Evolutionary conservation across 768 basidiomycete species (phyloP), one percentile per base, ranked within the genome.

Genomic region (Lactarius akahatsu): DNA sequence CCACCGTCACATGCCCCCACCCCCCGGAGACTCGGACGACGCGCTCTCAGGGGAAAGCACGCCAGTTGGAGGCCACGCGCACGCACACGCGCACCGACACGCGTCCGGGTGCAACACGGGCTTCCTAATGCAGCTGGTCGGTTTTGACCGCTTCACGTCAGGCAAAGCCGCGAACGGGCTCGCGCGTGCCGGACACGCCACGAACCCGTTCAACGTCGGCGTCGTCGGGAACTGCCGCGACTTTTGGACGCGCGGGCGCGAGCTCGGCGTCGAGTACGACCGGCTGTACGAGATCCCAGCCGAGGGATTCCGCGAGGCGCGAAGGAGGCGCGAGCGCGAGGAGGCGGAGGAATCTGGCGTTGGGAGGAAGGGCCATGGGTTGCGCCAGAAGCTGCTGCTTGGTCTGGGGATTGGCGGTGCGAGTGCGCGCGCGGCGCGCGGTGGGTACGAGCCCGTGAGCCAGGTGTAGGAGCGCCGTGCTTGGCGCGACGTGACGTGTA

Each of bases 181-280:
- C 63, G 85, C 88, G 57, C 81, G 87, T 30, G 89, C 92, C 1
- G 80, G 86, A 7, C 87, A 84, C 63, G 89, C 91, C 43, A 82
- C 85, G 61, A 98, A 98, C 77, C 97, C 96, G 47, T 99, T 98
- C 75, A 94, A 97, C 77, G 72, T 91, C 26, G 96, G 96, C 2
- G 56, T 90, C 18, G 77, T 84, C 23, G 80, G 81, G 64, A 96
- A 96, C 74, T 96, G 94, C 76, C 86, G 84, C 72, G 96, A 99
- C 79, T 98, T 99, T 77, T 99, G 96, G 96, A 86, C 86, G 58
- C 84, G 84, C 63, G 93, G 95, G 28, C 81, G 81, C 66, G 91
- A 93, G 76, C 78, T 96, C 30, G 93, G 92, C 2, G 91, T 99
- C 56, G 89, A 96, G 75, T 99, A 97, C 78, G 91, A 92, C 62